Conservation (phyloP, 2,329 filamentous ascomycete genomes). For the Fusarium mundagurra region DNA sequence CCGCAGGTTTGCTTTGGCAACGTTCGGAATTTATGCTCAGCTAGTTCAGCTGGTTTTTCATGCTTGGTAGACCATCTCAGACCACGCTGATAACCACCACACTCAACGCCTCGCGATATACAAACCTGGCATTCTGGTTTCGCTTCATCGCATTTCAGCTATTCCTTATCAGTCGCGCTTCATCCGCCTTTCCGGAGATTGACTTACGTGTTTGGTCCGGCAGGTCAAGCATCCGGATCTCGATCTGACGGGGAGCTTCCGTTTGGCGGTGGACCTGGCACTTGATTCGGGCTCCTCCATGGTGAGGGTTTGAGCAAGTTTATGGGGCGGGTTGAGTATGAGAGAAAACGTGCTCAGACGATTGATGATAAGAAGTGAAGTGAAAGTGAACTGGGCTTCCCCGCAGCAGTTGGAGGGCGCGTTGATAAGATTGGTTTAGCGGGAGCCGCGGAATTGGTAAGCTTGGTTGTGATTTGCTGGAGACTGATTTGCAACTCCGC, state of each 20-base stretch:
- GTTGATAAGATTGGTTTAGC: constrained; percentile 19
- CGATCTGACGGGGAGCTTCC: constrained; percentile 17
- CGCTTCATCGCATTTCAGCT: constrained; percentile 44
- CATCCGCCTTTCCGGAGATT: background rate
- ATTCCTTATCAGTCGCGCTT: background rate
- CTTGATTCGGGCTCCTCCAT: background rate
- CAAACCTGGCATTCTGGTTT: constrained; percentile 37
- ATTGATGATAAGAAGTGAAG: background rate
- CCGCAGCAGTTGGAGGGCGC: constrained; percentile 21
- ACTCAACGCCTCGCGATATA: constrained; percentile 32
- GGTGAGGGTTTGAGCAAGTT: background rate
- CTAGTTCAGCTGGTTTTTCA: constrained; percentile 20
- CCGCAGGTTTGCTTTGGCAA: background rate
- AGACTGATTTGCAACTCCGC: background rate
- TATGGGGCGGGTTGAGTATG: background rate
- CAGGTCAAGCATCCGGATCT: constrained; percentile 32
- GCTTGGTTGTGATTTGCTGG: background rate
- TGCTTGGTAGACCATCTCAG: constrained; percentile 39
- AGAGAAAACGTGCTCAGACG: constrained; percentile 6
- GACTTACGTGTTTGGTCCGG: constrained; percentile 28
- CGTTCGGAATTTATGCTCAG: constrained; percentile 10
- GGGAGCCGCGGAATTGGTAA: background rate
- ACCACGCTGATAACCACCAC: constrained; percentile 36
- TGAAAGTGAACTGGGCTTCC: constrained; percentile 8
- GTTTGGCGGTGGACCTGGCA: background rate